Evolutionary conservation across 768 basidiomycete genomes (phyloP).

Genomic region (Mrakia blollopis): DNA sequence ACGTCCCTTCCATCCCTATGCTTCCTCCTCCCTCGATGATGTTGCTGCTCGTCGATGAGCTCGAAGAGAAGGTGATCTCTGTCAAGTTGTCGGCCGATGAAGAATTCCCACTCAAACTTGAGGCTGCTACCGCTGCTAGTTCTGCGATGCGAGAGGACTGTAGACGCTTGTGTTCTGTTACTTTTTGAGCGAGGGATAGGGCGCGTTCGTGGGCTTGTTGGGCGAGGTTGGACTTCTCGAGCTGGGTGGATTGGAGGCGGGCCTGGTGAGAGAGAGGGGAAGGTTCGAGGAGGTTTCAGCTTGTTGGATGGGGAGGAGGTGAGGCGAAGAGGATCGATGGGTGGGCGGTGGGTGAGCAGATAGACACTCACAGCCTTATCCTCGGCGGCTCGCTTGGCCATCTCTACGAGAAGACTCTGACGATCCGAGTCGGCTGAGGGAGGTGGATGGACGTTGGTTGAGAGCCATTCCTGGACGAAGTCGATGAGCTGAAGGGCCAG

Average conservation of each 20-base stretch:
- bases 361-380: constrained; percentile 13
- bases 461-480: background rate
- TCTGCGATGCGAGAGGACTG: constrained; percentile 12
- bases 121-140: constrained; percentile 1
- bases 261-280: background rate
- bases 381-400: constrained; percentile 27
- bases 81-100: constrained; percentile 2
- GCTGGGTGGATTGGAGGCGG: background rate
- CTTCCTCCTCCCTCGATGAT: background rate
- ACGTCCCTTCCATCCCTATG: constrained; percentile 13
- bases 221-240: constrained; percentile 14
- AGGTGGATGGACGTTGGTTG: background rate
- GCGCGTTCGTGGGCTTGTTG: constrained; percentile 15
- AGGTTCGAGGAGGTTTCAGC: too few species aligned
- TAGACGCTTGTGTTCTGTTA: constrained; percentile 23
- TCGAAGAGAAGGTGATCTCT: constrained; percentile 18
- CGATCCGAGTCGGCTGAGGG: constrained; percentile 5
- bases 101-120: background rate
- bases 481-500: background rate
- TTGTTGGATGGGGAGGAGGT: background rate
- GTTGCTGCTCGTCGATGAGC: background rate
- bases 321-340: too few species aligned
- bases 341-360: background rate
- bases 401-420: constrained; percentile 18
- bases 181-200: constrained; percentile 14